Percentiles rank a stretch among this genome's conserved stretches.
phyloP scores from a whole-genome alignment of 352 stramenopile species.

The Phytophthora litchii region DNA sequence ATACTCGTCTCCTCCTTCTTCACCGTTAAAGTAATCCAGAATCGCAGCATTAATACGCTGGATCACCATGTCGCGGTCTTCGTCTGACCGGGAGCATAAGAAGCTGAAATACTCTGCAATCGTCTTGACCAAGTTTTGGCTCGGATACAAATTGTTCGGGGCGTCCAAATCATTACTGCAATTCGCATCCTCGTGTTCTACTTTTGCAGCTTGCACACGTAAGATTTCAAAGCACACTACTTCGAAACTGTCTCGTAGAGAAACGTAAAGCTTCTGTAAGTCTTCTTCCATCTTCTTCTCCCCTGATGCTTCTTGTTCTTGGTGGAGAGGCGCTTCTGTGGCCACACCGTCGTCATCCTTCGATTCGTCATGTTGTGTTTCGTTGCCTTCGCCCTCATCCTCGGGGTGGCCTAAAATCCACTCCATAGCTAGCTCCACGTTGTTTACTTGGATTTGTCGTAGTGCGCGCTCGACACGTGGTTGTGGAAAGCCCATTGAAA shows the following conservation, averaged over 20 bases:
- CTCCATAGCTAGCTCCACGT: constrained; percentile 96
- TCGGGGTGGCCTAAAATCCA: constrained; percentile 94
- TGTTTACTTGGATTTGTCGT: constrained; percentile 88
- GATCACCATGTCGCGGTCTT: constrained; percentile 63
- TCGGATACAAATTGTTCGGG: constrained; percentile 31
- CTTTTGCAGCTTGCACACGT: constrained; percentile 42
- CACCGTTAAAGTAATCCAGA: constrained; percentile 42
- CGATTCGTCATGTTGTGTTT: constrained; percentile 33
- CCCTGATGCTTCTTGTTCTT: constrained; percentile 29
- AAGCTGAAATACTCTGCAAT: constrained; percentile 76
- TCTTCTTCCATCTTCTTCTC: constrained; percentile 51
- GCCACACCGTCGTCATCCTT: constrained; percentile 28
- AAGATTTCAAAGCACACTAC: constrained; percentile 70
- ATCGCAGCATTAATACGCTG: constrained; percentile 55
- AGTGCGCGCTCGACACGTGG: constrained; percentile 91
- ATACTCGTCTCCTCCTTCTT: constrained; percentile 37
- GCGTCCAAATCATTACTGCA: constrained; percentile 8
- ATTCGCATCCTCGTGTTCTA: constrained; percentile 17
- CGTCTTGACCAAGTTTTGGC: constrained; percentile 58
- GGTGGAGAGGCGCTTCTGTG: constrained; percentile 7
- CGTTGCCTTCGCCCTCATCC: constrained; percentile 39
- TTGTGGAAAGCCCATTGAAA: constrained; percentile 95
- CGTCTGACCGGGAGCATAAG: constrained; percentile 58
- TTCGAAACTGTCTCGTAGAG: constrained; percentile 68
- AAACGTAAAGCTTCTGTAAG: constrained; percentile 57